Evolutionary conservation across 441 rosid genomes (phyloP).

Genomic region (Gossypium lobatum): DNA sequence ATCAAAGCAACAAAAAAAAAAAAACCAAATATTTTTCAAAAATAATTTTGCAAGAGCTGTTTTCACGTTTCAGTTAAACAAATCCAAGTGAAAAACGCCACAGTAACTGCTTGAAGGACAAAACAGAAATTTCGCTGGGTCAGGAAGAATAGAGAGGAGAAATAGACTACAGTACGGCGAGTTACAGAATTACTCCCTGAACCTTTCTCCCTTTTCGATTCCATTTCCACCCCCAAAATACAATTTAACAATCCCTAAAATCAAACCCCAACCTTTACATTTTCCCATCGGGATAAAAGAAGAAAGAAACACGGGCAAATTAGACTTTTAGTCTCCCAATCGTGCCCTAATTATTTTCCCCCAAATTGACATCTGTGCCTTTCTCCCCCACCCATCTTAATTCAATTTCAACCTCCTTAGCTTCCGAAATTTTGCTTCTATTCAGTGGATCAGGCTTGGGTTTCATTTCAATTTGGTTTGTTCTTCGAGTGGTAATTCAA

Average conservation of each 20-base stretch:
- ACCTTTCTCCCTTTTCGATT: background rate
- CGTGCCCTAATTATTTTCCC: background rate
- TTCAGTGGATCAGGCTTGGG: slow-evolving; percentile 21
- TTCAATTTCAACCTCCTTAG: background rate
- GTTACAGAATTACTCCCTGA: slow-evolving; percentile 22
- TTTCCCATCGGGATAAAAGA: background rate
- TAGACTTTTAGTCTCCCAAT: background rate
- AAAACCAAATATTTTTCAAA: no score
- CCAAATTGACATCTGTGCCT: background rate
- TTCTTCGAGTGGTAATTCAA: slow-evolving; percentile 22
- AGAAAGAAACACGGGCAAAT: background rate
- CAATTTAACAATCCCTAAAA: slow-evolving; percentile 23
- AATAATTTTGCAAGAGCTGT: no score
- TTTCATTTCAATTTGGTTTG: background rate
- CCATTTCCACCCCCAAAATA: background rate
- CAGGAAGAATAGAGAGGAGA: slow-evolving; percentile 14
- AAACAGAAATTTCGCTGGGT: slow-evolving; percentile 8
- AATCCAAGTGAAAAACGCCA: no score
- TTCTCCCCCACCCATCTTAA: background rate
- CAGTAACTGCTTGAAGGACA: slow-evolving; percentile 2
- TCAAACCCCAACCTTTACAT: slow-evolving; percentile 3
- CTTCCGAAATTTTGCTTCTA: background rate
- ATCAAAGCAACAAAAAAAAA: no score
- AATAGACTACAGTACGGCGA: slow-evolving; percentile 20
- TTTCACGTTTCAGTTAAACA: no score